Evolutionary conservation across 495 filamentous ascomycete species (phyloP).

Genomic region (Haplographium delicatum): DNA sequence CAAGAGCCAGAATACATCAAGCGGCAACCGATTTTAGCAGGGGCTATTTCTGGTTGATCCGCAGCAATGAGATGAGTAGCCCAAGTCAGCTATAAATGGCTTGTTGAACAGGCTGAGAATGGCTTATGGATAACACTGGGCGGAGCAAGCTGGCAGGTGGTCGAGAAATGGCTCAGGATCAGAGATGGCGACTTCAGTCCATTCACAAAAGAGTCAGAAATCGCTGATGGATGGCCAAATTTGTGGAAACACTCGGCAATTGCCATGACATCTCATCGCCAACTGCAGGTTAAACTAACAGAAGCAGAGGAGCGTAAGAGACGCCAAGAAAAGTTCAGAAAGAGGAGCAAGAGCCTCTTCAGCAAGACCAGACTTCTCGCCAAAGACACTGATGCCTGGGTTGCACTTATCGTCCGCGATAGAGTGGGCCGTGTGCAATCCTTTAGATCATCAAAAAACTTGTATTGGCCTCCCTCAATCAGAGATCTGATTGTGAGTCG

Average conservation of each 20-base stretch:
- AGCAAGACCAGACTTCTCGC: constrained; percentile 10
- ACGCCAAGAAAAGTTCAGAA: constrained; percentile 18
- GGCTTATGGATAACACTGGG: constrained; percentile 1
- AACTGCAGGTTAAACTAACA: neutral
- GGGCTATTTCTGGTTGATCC: no score
- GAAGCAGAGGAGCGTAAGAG: constrained; percentile 6
- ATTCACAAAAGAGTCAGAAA: constrained; percentile 15
- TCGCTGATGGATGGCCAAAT: neutral
- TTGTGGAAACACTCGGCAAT: neutral
- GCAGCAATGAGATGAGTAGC: no score
- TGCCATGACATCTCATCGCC: neutral
- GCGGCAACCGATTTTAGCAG: no score
- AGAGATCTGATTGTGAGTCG: constrained; percentile 6
- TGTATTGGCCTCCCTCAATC: constrained; percentile 10
- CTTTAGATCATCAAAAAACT: constrained; percentile 4
- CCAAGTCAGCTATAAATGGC: neutral
- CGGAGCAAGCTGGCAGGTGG: neutral
- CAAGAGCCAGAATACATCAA: no score
- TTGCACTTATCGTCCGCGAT: constrained; percentile 9
- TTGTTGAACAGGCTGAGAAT: neutral
- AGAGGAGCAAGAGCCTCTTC: constrained; percentile 13
- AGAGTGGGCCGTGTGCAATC: constrained; percentile 5
- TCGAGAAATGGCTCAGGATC: neutral
- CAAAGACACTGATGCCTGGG: constrained; percentile 10
- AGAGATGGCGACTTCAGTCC: neutral